A percentile compares a stretch with the other conserved stretches of the same genome.
Evolutionary conservation across 352 stramenopile genomes (phyloP).

Genomic region (Globisporangium alternatum): DNA sequence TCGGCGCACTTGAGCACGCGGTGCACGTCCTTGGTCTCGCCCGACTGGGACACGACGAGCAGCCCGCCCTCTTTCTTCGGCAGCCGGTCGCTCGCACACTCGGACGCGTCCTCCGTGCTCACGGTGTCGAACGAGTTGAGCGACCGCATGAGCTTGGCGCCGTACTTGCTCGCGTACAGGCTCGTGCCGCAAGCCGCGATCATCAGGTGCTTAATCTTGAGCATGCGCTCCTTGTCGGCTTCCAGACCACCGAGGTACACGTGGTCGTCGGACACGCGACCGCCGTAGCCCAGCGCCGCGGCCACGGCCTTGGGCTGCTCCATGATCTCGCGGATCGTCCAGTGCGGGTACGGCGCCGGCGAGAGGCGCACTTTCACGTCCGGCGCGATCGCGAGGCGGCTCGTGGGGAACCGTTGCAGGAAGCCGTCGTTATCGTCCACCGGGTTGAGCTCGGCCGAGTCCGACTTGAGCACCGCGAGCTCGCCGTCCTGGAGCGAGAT

Average conservation of each 20-base stretch:
- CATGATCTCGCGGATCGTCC: slow-evolving; percentile 95
- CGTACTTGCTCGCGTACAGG: slow-evolving; percentile 94
- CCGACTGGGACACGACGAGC: slow-evolving; percentile 96
- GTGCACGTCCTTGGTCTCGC: slow-evolving; percentile 97
- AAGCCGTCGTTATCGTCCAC: slow-evolving; percentile 75
- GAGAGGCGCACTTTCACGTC: slow-evolving; percentile 94
- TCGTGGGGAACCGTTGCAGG: slow-evolving; percentile 84
- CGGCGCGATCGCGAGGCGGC: slow-evolving; percentile 86
- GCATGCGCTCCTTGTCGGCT: slow-evolving; percentile 87
- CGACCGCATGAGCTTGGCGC: slow-evolving; percentile 97
- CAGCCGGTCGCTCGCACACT: slow-evolving; percentile 89
- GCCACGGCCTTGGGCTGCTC: slow-evolving; percentile 97
- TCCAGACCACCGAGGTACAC: slow-evolving; percentile 94
- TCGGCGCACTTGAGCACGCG: slow-evolving; percentile 91
- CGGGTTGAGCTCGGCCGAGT: slow-evolving; percentile 92
- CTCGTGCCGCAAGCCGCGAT: slow-evolving; percentile 95
- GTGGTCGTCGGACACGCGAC: slow-evolving; percentile 91
- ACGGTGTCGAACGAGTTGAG: slow-evolving; percentile 94
- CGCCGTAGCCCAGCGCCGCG: slow-evolving; percentile 91
- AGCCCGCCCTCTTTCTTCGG: slow-evolving; percentile 86
- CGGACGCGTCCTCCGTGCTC: slow-evolving; percentile 88
- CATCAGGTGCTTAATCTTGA: slow-evolving; percentile 93
- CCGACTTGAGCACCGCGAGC: slow-evolving; percentile 93
- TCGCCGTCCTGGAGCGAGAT: slow-evolving; percentile 96
- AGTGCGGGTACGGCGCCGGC: slow-evolving; percentile 94